Evolutionary conservation across 345 rosid genomes (phyloP).

Genomic region (Eucalyptus rudis): DNA sequence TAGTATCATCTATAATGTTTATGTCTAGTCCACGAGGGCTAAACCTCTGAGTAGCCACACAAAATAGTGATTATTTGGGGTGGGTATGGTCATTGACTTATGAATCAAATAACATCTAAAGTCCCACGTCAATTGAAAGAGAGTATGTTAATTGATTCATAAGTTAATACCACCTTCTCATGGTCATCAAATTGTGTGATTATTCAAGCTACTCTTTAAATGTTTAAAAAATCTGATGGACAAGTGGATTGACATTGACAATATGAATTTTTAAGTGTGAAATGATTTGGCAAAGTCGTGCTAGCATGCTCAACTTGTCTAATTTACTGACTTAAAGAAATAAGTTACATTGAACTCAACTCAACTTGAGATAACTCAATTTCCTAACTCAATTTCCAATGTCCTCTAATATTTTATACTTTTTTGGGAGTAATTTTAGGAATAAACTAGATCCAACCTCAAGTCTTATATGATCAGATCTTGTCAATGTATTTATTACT

Average conservation of each 20-base stretch:
- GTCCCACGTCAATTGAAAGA: fast-evolving
- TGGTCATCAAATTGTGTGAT: not conserved
- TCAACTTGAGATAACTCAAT: not conserved
- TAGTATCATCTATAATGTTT: not conserved
- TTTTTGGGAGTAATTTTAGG: not conserved
- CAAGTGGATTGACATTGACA: not conserved
- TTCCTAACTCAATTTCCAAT: not conserved
- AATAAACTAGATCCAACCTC: not conserved
- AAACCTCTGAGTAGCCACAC: not conserved
- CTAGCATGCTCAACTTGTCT: not conserved
- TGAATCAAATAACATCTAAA: not conserved
- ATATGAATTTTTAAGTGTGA: no score
- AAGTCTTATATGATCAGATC: not conserved
- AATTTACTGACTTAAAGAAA: not conserved
- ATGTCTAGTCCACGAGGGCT: not conserved
- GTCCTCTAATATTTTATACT: not conserved
- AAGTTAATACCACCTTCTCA: not conserved
- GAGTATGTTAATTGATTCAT: not conserved
- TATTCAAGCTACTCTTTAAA: not conserved
- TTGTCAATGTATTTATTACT: not conserved
- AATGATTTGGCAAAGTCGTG: not conserved
- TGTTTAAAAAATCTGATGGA: fast-evolving
- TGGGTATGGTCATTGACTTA: not conserved
- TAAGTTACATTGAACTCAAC: not conserved
- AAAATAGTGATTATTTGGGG: not conserved